These are phyloP conservation scores for Fragaria nilgerrensis DNA, from an alignment of 306 rosid genomes.

Conservation along the genomic window DNA sequence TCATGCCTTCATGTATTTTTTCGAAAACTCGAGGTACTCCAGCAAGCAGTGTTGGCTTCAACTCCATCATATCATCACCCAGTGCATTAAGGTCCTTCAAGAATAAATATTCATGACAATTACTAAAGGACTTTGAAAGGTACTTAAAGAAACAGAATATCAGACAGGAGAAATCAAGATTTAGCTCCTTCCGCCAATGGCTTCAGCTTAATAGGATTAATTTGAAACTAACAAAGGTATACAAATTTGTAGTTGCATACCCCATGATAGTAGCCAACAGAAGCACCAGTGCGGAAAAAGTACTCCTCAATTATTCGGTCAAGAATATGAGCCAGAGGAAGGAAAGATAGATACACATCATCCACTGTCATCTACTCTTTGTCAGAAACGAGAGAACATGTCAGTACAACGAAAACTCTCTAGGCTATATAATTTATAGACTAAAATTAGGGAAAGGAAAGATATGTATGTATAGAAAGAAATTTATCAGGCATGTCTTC, in stretches of 20 bases:
- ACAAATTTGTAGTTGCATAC: constrained; percentile 33
- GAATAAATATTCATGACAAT: background rate
- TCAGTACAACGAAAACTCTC: constrained; percentile 10
- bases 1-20: constrained; percentile 66
- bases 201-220: background rate
- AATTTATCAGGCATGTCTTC: constrained; percentile 7
- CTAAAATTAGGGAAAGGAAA: background rate
- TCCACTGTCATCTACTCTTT: constrained; percentile 60
- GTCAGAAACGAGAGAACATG: background rate
- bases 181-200: background rate
- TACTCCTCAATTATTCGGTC: constrained; percentile 85
- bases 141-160: background rate
- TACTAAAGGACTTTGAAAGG: background rate
- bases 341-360: constrained; percentile 82
- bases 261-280: constrained; percentile 93
- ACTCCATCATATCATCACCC: constrained; percentile 66
- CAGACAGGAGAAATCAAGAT: background rate
- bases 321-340: constrained; percentile 86
- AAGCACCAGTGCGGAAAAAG: constrained; percentile 73
- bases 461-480: background rate
- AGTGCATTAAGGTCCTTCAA: constrained; percentile 69
- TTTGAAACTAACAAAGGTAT: background rate
- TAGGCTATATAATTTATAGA: background rate
- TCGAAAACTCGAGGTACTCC: constrained; percentile 88
- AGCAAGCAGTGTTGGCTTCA: constrained; percentile 81